phyloP scores from a whole-genome alignment of 371 early-diverging fungal genomes.

The Mucor mucedo region DNA sequence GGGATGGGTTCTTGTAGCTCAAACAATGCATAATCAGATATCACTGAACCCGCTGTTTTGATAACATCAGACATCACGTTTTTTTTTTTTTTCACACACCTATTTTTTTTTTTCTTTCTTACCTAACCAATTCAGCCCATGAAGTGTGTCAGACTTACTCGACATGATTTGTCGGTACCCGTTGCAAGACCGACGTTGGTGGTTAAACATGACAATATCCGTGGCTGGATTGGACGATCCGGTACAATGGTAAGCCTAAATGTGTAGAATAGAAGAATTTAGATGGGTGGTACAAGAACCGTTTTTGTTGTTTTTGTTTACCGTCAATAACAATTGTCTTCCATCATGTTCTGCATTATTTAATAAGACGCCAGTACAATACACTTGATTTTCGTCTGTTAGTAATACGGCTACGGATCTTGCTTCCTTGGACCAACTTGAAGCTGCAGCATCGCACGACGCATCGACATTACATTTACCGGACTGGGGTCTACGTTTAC shows the following conservation, averaged over 20 bases:
- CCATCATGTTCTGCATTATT: slow-evolving; percentile 57
- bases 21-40: slow-evolving; percentile 49
- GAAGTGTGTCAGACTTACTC: slow-evolving; percentile 42
- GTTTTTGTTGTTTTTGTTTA: slow-evolving; percentile 17
- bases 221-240: slow-evolving; percentile 35
- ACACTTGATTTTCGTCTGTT: slow-evolving; percentile 52
- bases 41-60: slow-evolving; percentile 16
- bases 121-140: slow-evolving; percentile 46
- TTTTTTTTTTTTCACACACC: not conserved
- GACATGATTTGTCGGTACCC: slow-evolving; percentile 4
- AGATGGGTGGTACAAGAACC: not conserved
- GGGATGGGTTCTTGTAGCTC: slow-evolving; percentile 58
- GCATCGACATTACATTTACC: slow-evolving; percentile 57
- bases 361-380: slow-evolving; percentile 55
- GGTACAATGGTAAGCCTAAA: slow-evolving; percentile 53
- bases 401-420: slow-evolving; percentile 55
- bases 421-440: slow-evolving; percentile 39
- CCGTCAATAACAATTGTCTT: slow-evolving; percentile 54
- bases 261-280: not conserved
- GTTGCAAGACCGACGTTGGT: slow-evolving; percentile 43
- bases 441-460: slow-evolving; percentile 41
- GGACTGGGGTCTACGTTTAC: slow-evolving; percentile 22
- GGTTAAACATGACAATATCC: slow-evolving; percentile 58
- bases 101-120: slow-evolving; percentile 9
- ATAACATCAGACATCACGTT: not conserved